phyloP scores from a whole-genome alignment of 768 basidiomycete genomes.

The Calocybe indica region DNA sequence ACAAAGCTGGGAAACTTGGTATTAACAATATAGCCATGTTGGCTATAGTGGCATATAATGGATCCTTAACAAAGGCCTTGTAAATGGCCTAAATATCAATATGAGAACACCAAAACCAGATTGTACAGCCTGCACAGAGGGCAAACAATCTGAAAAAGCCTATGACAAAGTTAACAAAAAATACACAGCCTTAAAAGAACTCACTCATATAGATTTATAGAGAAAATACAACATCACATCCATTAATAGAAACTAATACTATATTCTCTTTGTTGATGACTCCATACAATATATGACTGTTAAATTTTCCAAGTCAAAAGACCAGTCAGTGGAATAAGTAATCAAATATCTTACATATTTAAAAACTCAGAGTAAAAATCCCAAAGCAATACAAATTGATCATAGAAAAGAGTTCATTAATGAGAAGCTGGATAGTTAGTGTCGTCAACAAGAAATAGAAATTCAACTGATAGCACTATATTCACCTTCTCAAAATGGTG shows the following conservation, averaged over 20 bases:
- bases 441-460: slow-evolving; percentile 12
- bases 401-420: slow-evolving; percentile 19
- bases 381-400: slow-evolving; percentile 15
- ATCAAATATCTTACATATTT: slow-evolving; percentile 16
- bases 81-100: slow-evolving; percentile 3
- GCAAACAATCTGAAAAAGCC: slow-evolving; percentile 1
- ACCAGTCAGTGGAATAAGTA: slow-evolving; percentile 11
- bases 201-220: neutral
- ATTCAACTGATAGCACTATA: slow-evolving; percentile 13
- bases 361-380: slow-evolving; percentile 11
- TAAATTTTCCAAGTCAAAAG: slow-evolving; percentile 11
- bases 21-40: slow-evolving; percentile 1
- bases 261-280: neutral
- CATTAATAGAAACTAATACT: neutral
- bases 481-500: slow-evolving; percentile 17
- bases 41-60: slow-evolving; percentile 1
- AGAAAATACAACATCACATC: neutral
- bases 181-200: neutral
- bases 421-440: slow-evolving; percentile 11
- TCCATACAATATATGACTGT: neutral
- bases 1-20: neutral
- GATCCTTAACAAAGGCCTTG: neutral
- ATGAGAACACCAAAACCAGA: slow-evolving; percentile 1
- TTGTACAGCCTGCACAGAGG: slow-evolving; percentile 4
- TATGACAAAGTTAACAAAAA: neutral